These are phyloP conservation scores for Chalciporus sphaerocephalus DNA, from an alignment of 768 basidiomycete genomes.

Conservation along the genomic window DNA sequence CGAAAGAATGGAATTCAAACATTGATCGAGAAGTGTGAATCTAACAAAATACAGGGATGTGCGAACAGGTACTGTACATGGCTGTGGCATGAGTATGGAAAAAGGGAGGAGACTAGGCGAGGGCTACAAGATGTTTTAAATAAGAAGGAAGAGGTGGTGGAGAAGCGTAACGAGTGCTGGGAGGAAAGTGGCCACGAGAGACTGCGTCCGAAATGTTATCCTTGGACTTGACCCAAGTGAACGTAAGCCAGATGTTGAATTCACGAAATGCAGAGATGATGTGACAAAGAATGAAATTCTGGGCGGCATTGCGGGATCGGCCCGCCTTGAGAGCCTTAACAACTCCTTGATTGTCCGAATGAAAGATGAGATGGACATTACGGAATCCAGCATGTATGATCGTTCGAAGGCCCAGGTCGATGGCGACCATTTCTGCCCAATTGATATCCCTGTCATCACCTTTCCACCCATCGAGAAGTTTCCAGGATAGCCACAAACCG, in stretches of 20 bases:
- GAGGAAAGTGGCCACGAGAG: constrained; percentile 33
- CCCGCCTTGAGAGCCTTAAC: constrained; percentile 16
- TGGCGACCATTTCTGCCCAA: constrained; percentile 44
- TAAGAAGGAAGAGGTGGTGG: constrained; percentile 6
- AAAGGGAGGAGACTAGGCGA: too few relatives aligned
- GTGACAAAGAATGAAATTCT: constrained; percentile 3
- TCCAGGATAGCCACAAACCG: constrained; percentile 39
- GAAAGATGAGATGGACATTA: constrained; percentile 26
- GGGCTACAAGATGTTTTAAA: neutral
- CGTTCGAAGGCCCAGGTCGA: constrained; percentile 38
- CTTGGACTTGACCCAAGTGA: constrained; percentile 4
- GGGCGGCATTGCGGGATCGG: neutral
- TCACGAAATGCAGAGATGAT: neutral
- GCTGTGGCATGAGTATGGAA: too few relatives aligned
- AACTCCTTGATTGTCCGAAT: constrained; percentile 41
- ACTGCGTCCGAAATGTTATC: constrained; percentile 38
- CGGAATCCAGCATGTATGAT: constrained; percentile 22
- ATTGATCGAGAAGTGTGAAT: too few relatives aligned
- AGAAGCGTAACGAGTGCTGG: constrained; percentile 2
- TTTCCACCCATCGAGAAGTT: constrained; percentile 31
- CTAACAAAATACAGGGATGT: too few relatives aligned
- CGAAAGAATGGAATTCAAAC: too few relatives aligned
- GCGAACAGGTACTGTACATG: too few relatives aligned
- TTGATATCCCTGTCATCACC: constrained; percentile 32
- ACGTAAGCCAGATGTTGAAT: neutral